Conservation (phyloP, 176 grass and related monocot genomes). For the Phragmites australis region DNA sequence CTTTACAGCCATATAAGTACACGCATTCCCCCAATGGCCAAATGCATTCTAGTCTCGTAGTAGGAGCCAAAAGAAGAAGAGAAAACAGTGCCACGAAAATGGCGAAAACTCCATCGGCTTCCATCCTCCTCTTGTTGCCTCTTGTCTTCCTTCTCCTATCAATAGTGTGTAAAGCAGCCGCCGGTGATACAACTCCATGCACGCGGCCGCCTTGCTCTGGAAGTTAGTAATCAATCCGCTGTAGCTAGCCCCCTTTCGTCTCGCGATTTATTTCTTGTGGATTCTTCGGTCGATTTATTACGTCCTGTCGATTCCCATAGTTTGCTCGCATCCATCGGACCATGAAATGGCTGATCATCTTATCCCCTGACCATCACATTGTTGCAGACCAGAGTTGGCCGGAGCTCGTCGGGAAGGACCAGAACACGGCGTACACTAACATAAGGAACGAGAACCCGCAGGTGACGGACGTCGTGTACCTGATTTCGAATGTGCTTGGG, state of each 20-base stretch:
- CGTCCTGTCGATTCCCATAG: too few species aligned
- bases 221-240: too few species aligned
- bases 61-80: not conserved
- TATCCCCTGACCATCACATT: not conserved
- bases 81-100: not conserved
- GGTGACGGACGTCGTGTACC: conserved; percentile 10
- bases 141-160: not conserved
- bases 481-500: not conserved
- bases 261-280: too few species aligned
- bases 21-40: too few species aligned
- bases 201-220: not conserved
- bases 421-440: not conserved
- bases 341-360: not conserved
- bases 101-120: not conserved
- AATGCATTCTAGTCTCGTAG: not conserved
- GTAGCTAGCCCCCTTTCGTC: too few species aligned
- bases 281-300: too few species aligned
- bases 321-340: too few species aligned
- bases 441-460: conserved; percentile 9
- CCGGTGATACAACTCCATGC: not conserved
- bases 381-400: conserved; percentile 30
- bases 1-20: too few species aligned
- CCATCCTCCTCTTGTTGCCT: not conserved
- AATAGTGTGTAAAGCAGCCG: not conserved
- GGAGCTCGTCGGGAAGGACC: conserved; percentile 24